Evolutionary conservation across 2,329 filamentous ascomycete species (phyloP), one percentile per base, ranked within the genome.

Genomic region (Endocalyx cinctus): DNA sequence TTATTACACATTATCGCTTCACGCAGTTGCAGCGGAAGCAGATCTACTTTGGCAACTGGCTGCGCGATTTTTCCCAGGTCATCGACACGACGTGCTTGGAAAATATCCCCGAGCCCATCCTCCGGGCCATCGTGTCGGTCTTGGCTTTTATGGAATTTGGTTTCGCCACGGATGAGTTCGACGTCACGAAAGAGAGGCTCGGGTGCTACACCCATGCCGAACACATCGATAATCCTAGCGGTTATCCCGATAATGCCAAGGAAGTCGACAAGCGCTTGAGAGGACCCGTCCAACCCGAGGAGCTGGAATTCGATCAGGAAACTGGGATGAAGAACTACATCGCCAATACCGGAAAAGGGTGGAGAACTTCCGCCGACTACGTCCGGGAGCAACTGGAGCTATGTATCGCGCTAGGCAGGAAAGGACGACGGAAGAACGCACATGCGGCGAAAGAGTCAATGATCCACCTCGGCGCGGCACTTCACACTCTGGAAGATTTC

Each of bases 141-240:
- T 54, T 76, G 37, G 69, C 65, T 3, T 74, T 74, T 53, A 70
- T 76, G 63, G 65, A 62, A 27, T 75, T 75, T 45, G 71, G 71
- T 13, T 75, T 74, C 48, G 71, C 69, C 7, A 76, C 71, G 12
- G 64, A 61, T 33, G 71, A 76, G 42, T 76, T 75, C 39, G 71
- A 76, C 45, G 71, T 76, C 27, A 75, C 71, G 1, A 52, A 62
- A 4, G 69, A 74, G 25, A 55, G 71, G 23, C 58, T 76, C 6
- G 71, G 71, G 19, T 57, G 54, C 35, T 67, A 67, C 40, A 50
- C 68, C 19, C 70, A 70, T 12, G 68, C 72, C 37, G 71, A 76
- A 46, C 71, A 76, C 42, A 72, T 73, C 31, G 69, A 70, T 47
- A 70, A 69, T 35, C 66, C 65, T 3, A 63, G 57, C 6, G 52